These are phyloP conservation scores for Chionographis japonica DNA, from an alignment of 106 monocot genomes.

Conservation along the genomic window DNA sequence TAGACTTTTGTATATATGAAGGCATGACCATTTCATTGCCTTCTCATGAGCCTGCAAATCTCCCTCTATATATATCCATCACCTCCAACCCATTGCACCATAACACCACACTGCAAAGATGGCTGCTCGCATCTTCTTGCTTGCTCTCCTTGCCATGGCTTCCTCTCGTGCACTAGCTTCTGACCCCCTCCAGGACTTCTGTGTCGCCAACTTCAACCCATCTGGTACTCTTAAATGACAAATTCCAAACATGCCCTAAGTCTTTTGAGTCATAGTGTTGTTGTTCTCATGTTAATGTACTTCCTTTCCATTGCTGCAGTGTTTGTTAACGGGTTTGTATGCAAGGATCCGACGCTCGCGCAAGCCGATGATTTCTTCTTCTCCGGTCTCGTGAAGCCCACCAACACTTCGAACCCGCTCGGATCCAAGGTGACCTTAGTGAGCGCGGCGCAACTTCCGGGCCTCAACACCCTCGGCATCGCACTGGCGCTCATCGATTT, in stretches of 20 bases:
- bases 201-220: constrained; percentile 16
- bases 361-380: constrained; percentile 22
- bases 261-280: too few species aligned
- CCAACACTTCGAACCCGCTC: constrained; percentile 14
- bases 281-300: too few species aligned
- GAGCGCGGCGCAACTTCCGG: neutral
- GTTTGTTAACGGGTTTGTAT: constrained; percentile 26
- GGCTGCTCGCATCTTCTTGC: constrained; percentile 6
- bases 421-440: constrained; percentile 20
- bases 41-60: too few species aligned
- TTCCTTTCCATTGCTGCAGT: constrained; percentile 9
- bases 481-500: constrained; percentile 17
- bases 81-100: too few species aligned
- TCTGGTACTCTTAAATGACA: neutral
- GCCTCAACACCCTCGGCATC: constrained; percentile 37
- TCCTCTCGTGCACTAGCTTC: constrained; percentile 8
- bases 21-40: too few species aligned
- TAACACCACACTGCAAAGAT: neutral
- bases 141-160: constrained; percentile 11
- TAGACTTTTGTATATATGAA: too few species aligned
- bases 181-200: constrained; percentile 37
- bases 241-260: too few species aligned
- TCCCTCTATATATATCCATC: too few species aligned
- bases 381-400: constrained; percentile 13
- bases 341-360: constrained; percentile 25